These are phyloP conservation scores for Letharia lupina DNA, from an alignment of 495 filamentous ascomycete species.

Conservation along the genomic window DNA sequence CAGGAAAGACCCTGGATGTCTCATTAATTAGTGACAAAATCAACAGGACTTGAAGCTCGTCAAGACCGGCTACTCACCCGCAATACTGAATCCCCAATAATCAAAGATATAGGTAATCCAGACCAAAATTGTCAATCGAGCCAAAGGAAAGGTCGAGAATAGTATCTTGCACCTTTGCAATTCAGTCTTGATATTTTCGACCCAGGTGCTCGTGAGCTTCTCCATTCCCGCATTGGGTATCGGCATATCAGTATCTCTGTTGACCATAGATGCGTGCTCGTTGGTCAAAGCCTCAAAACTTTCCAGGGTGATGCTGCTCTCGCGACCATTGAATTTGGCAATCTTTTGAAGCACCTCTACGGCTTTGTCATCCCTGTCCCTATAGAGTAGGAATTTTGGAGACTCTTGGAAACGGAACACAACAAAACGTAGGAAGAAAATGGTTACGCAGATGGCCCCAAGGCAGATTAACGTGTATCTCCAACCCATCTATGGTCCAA, in stretches of 20 bases:
- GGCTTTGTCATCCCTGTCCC: constrained; percentile 37
- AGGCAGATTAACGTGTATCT: constrained; percentile 37
- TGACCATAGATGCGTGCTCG: constrained; percentile 19
- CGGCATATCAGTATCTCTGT: constrained; percentile 17
- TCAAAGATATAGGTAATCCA: constrained; percentile 39
- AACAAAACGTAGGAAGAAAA: constrained; percentile 39
- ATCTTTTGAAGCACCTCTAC: constrained; percentile 35
- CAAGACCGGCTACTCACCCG: constrained; percentile 24
- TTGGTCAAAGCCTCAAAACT: constrained; percentile 30
- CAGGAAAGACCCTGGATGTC: constrained; percentile 32
- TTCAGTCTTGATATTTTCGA: constrained; percentile 31
- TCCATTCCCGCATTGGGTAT: constrained; percentile 27
- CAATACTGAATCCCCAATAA: constrained; percentile 39
- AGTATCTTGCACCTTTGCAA: constrained; percentile 33
- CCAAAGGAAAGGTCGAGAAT: constrained; percentile 30
- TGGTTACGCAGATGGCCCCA: constrained; percentile 35
- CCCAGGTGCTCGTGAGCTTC: constrained; percentile 23
- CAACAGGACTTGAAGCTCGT: background rate
- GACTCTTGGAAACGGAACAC: constrained; percentile 40
- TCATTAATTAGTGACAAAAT: background rate
- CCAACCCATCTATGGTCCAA: constrained; percentile 32
- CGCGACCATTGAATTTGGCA: constrained; percentile 34
- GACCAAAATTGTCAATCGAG: constrained; percentile 34
- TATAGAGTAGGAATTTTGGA: constrained; percentile 39
- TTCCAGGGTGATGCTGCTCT: constrained; percentile 29